These are phyloP conservation scores for Lodderomyces jiufengensis DNA, from an alignment of 1,139 yeast genomes.

Conservation along the genomic window DNA sequence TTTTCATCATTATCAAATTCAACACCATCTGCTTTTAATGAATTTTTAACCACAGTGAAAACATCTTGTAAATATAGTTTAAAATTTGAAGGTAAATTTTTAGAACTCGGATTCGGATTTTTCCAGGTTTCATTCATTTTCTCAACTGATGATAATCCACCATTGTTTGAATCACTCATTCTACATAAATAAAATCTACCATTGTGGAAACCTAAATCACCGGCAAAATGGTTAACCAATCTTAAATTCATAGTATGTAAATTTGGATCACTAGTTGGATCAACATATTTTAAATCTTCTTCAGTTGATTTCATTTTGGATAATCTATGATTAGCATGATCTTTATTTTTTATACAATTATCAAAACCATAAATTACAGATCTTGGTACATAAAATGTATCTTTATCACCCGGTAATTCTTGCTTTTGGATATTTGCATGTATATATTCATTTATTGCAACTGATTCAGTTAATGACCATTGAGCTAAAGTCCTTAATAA, in stretches of 20 bases:
- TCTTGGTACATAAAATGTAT: slow-evolving; percentile 42
- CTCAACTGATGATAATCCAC: slow-evolving; percentile 36
- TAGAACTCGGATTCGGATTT: slow-evolving; percentile 15
- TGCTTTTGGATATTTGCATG: slow-evolving; percentile 27
- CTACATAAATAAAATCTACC: slow-evolving; percentile 47
- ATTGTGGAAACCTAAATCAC: slow-evolving; percentile 44
- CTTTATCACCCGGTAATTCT: slow-evolving; percentile 45
- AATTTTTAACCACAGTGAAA: slow-evolving; percentile 29
- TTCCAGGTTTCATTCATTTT: slow-evolving; percentile 28
- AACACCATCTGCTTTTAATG: slow-evolving; percentile 29
- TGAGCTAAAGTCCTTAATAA: slow-evolving; percentile 43
- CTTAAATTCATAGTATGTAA: slow-evolving; percentile 37
- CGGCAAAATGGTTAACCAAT: slow-evolving; percentile 40
- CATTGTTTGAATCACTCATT: slow-evolving; percentile 37
- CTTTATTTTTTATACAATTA: slow-evolving; percentile 29
- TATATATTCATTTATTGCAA: slow-evolving; percentile 38
- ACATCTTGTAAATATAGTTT: slow-evolving; percentile 52
- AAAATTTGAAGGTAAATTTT: slow-evolving; percentile 34
- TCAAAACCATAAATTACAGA: slow-evolving; percentile 37
- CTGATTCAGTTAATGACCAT: slow-evolving; percentile 49
- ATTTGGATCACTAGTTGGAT: slow-evolving; percentile 42
- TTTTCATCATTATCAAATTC: slow-evolving; percentile 27
- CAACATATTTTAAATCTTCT: slow-evolving; percentile 34
- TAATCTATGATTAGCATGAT: slow-evolving; percentile 30
- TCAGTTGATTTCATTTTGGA: slow-evolving; percentile 23